Evolutionary conservation across 495 filamentous ascomycete species (phyloP).

Genomic region (Letharia columbiana): DNA sequence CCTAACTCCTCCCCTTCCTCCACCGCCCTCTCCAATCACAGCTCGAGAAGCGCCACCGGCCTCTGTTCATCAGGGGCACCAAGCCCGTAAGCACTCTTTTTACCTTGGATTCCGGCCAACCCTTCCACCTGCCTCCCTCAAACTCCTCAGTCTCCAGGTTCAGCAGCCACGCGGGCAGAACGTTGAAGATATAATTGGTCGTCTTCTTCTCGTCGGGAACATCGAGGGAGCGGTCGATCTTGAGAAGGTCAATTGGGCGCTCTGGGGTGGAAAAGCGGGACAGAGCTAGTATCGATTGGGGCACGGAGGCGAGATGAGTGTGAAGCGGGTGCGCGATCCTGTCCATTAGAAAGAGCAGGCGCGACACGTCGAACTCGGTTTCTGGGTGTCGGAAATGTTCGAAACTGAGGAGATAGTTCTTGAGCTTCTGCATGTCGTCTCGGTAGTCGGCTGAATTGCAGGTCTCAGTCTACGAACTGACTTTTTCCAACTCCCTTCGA

Average conservation of each 20-base stretch:
- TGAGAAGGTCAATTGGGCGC: too few relatives aligned
- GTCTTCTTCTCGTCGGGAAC: too few relatives aligned
- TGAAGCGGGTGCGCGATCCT: background rate
- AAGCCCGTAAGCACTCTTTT: background rate
- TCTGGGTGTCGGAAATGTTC: background rate
- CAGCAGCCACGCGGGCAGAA: too few relatives aligned
- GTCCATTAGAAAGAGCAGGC: too few relatives aligned
- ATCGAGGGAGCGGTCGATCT: too few relatives aligned
- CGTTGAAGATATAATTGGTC: too few relatives aligned
- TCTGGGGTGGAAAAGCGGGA: too few relatives aligned
- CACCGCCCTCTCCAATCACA: background rate
- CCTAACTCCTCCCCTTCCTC: background rate
- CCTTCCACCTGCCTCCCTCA: too few relatives aligned
- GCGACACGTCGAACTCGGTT: background rate
- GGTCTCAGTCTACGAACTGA: background rate
- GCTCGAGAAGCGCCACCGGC: background rate
- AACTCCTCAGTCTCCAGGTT: too few relatives aligned
- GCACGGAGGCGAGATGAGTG: background rate
- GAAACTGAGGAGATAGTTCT: too few relatives aligned
- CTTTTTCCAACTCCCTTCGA: background rate
- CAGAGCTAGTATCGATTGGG: background rate
- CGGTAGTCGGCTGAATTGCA: background rate
- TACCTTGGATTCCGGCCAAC: too few relatives aligned
- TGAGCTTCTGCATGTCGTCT: too few relatives aligned
- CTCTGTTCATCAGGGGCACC: background rate